Percentiles rank a stretch among this genome's conserved stretches.
phyloP scores from a whole-genome alignment of 2,329 filamentous ascomycete genomes.

The Septoria linicola region DNA sequence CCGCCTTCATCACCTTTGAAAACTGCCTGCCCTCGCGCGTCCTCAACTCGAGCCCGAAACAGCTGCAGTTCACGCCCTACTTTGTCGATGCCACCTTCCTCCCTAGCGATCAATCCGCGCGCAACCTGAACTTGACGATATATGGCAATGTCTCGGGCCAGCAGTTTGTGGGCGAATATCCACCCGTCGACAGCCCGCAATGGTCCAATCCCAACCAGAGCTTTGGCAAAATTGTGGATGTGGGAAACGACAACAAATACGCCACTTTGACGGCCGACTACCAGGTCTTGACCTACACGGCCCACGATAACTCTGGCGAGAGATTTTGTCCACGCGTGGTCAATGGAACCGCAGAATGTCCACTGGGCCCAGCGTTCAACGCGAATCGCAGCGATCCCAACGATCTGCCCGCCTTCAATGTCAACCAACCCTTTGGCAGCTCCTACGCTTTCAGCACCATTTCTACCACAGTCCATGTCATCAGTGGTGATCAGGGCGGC shows the following conservation, averaged over 20 bases:
- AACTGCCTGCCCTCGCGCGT: conserved; percentile 71
- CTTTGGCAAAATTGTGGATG: conserved; percentile 73
- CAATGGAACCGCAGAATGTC: conserved; percentile 62
- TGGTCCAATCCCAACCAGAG: conserved; percentile 62
- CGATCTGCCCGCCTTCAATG: conserved; percentile 68
- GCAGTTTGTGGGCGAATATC: conserved; percentile 57
- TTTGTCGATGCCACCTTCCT: conserved; percentile 71
- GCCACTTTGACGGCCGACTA: conserved; percentile 73
- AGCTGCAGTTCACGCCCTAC: conserved; percentile 77
- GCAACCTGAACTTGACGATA: conserved; percentile 72
- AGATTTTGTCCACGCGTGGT: conserved; percentile 65
- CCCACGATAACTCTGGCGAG: conserved; percentile 55
- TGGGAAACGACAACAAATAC: conserved; percentile 63
- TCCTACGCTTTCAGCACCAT: conserved; percentile 85
- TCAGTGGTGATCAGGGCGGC: conserved; percentile 66
- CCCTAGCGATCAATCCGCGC: conserved; percentile 54
- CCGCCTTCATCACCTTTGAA: conserved; percentile 72
- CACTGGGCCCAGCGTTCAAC: conserved; percentile 71
- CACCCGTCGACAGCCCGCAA: conserved; percentile 56
- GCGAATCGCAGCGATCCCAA: conserved; percentile 53
- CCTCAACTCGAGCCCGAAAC: conserved; percentile 56
- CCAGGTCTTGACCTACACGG: conserved; percentile 74
- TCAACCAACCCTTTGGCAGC: conserved; percentile 73
- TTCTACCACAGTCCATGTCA: conserved; percentile 68
- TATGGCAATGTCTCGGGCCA: conserved; percentile 90